Percentiles rank a stretch among this genome's conserved stretches.
Evolutionary conservation across 2,329 filamentous ascomycete species (phyloP).

Genomic region (Colletotrichum salicis): DNA sequence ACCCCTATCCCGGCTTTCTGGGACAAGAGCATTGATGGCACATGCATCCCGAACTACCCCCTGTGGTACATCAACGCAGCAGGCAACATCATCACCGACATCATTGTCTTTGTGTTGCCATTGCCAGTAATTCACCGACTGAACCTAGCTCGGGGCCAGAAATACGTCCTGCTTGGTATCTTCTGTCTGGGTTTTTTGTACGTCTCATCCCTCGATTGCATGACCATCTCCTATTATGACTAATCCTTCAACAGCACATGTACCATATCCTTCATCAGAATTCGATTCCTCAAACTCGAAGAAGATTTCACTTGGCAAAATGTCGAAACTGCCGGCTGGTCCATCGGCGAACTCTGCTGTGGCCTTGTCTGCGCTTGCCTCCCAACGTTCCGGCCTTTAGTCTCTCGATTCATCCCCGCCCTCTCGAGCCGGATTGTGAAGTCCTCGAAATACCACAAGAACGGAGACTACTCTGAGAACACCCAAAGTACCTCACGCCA

Average conservation of each 20-base stretch:
- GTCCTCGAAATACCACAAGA: constrained; percentile 4
- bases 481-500: not conserved
- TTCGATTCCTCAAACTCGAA: constrained; percentile 37
- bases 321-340: constrained; percentile 40
- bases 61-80: constrained; percentile 41
- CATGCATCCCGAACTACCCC: constrained; percentile 38
- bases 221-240: not conserved
- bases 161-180: constrained; percentile 40
- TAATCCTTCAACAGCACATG: constrained; percentile 33
- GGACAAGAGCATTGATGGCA: constrained; percentile 38
- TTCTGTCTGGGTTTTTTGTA: constrained; percentile 39
- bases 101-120: constrained; percentile 36
- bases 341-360: constrained; percentile 39
- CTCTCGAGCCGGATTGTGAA: constrained; percentile 9
- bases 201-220: not conserved
- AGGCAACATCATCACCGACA: constrained; percentile 37
- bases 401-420: constrained; percentile 24
- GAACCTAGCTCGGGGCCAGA: constrained; percentile 31
- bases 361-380: constrained; percentile 40
- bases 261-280: constrained; percentile 40
- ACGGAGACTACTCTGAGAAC: not conserved
- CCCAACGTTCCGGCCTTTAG: constrained; percentile 40
- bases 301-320: constrained; percentile 40
- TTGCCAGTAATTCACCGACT: constrained; percentile 35
- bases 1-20: constrained; percentile 42